Conservation (phyloP, 2,329 filamentous ascomycete species). For the Geosmithia flava region DNA sequence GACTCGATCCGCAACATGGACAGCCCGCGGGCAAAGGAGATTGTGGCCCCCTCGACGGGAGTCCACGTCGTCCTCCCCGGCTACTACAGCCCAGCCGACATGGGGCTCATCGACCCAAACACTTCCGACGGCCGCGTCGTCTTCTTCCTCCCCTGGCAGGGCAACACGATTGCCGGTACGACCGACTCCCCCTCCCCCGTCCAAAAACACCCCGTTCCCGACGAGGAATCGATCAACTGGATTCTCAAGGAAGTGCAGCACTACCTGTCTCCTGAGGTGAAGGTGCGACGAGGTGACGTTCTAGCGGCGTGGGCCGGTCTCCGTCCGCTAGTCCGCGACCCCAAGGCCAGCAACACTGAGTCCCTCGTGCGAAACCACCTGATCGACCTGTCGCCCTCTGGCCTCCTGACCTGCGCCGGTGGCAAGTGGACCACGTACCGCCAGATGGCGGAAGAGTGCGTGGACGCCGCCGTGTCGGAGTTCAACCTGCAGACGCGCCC, state of each 20-base stretch:
- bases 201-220: slow-evolving; percentile 59
- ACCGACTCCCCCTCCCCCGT: slow-evolving; percentile 70
- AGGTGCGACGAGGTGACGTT: slow-evolving; percentile 75
- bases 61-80: slow-evolving; percentile 80
- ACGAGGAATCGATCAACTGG: slow-evolving; percentile 79
- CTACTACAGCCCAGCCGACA: slow-evolving; percentile 74
- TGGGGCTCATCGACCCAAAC: slow-evolving; percentile 77
- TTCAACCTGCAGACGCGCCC: slow-evolving; percentile 51
- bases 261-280: slow-evolving; percentile 75
- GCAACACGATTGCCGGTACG: slow-evolving; percentile 82
- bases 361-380: slow-evolving; percentile 81
- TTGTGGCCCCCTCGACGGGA: slow-evolving; percentile 75
- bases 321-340: slow-evolving; percentile 73
- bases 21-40: slow-evolving; percentile 57
- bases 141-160: slow-evolving; percentile 90
- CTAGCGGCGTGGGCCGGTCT: slow-evolving; percentile 85
- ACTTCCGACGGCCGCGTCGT: slow-evolving; percentile 84
- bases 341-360: slow-evolving; percentile 74
- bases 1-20: slow-evolving; percentile 81
- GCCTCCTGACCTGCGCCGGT: slow-evolving; percentile 73
- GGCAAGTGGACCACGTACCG: slow-evolving; percentile 92
- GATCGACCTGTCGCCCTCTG: slow-evolving; percentile 66
- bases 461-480: slow-evolving; percentile 63
- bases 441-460: slow-evolving; percentile 84
- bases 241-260: slow-evolving; percentile 73